Base-by-base conservation (phyloP, 345 rosid genomes). In the Dimocarpus longan region DNA sequence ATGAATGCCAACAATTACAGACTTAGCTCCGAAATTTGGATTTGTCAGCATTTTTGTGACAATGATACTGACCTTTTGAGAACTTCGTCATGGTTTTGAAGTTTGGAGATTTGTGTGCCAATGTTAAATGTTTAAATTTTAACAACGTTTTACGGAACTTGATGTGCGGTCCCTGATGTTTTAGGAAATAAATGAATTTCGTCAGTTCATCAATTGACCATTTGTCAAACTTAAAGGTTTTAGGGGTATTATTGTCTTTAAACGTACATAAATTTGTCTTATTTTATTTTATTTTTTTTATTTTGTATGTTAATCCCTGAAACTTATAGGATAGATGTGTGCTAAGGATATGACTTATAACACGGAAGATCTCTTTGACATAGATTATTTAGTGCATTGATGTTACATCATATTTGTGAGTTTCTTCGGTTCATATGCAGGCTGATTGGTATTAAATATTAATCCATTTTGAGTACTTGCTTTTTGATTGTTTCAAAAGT, bases 21-120 rank as follows among this genome's bases (percentile, higher is more conserved):
- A 40, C n/a, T 69, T 65, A 21, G 37, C 0, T 6, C 24, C 22
- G 71, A 67, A 32, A 24, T 21, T 40, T 43, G 28, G 8, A 24
- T 66, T 18, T 19, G 16, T 19, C 12, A 2, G 46, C 28, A 18
- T 48, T 12, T 69, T 16, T 10, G 15, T 32, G 56, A 44, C 37
- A 69, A 65, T 71, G 37, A 57, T 63, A 54, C 60, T 75, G 76
- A 8, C 37, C 39, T 26, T 60, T 46, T 76, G 68, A 68, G 26
- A 66, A 5, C 9, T 21, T 13, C 63, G 67, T 32, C 11, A 19
- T 48, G 32, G 63, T 32, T 63, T 43, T 50, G n/a, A 16, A 8
- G 0, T 28, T 46, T 64, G 15, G 66, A 76, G 54, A 48, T 37
- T 54, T 76, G 40, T 21, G 70, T 56, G 48, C 72, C n/a, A 26